Conservation (phyloP, 306 rosid species). For the Vigna nakashimae region DNA sequence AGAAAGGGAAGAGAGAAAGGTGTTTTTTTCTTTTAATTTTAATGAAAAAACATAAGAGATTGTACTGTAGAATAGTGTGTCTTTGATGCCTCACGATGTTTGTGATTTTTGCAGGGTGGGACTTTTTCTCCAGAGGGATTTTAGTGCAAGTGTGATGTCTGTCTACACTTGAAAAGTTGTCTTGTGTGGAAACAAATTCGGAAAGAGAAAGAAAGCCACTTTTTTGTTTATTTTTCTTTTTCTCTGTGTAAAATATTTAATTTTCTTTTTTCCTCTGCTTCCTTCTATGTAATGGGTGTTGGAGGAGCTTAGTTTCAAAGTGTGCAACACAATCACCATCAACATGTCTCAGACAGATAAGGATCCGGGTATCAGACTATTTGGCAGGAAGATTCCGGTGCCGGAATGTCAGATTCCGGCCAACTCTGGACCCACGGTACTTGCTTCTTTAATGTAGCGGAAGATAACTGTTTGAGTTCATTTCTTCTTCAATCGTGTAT, state of each 20-base stretch:
- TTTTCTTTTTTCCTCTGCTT: conserved; percentile 15
- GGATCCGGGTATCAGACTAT: conserved; percentile 68
- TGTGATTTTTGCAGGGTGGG: conserved; percentile 63
- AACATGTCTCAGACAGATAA: conserved; percentile 46
- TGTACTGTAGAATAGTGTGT: conserved; percentile 49
- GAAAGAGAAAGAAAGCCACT: conserved; percentile 34
- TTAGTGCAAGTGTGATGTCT: conserved; percentile 42
- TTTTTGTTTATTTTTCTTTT: not conserved
- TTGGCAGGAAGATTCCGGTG: conserved; percentile 69
- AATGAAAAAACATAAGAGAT: not conserved
- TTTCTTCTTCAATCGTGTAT: conserved; percentile 15
- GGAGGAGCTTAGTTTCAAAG: conserved; percentile 36
- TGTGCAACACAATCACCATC: conserved; percentile 32
- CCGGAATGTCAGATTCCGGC: conserved; percentile 60
- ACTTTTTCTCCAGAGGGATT: conserved; percentile 47
- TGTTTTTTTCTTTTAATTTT: conserved; percentile 13
- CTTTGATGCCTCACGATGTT: conserved; percentile 72
- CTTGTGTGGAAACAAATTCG: conserved; percentile 38
- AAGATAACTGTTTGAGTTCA: not conserved
- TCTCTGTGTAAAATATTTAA: conserved; percentile 1
- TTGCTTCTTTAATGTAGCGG: not conserved
- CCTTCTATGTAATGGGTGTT: conserved; percentile 44
- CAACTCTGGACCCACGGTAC: conserved; percentile 54
- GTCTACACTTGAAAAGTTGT: conserved; percentile 45
- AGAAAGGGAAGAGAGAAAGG: conserved; percentile 16